Evolutionary conservation across 2,329 filamentous ascomycete species (phyloP), one percentile per base, ranked within the genome.

Genomic region (Arthrobotrys megalospora): DNA sequence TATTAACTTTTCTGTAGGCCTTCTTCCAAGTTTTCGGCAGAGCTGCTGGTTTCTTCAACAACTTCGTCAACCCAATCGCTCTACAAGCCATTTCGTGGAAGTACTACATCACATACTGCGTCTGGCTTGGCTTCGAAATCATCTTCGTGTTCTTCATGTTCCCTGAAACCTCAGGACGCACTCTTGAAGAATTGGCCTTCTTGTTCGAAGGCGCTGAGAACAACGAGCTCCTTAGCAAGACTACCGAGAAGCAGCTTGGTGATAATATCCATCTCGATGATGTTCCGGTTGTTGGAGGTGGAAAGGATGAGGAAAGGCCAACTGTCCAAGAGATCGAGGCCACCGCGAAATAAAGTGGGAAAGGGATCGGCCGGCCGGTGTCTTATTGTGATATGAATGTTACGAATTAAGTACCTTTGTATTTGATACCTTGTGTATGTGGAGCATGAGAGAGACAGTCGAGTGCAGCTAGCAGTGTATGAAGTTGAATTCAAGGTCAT

Each of bases 31-130:
- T 83, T 62, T 84, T 82, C 53, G 81, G 82, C 16, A 82, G 86
- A 64, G 81, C 84, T 2, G 86, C 86, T n/a, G 83, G 84, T 11
- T 88, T 88, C 83, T 86, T 86, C 82, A 87, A 86, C 68, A 85
- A 83, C 0, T 87, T 85, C 62, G 84, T 87, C 66, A 87, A 87
- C 79, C 86, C 86, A 0, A 85, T 87, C 34, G 86, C 84, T 14
- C 78, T 88, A 12, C 81, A 85, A n/a, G 83, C 81, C 8, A 85
- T 85, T 36, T 77, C 80, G 4, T 87, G 86, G 86, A 86, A 84
- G 66, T 87, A 84, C 81, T 82, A 86, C 19, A 81, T 86, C 48
- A 84, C 84, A 52, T 87, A 86, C 79, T 85, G 84, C 75, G 83
- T 83, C 68, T 86, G 83, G 84, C 82, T 87, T 41, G 81, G 79